These are phyloP conservation scores for Alternaria panax DNA, from an alignment of 2,329 filamentous ascomycete species.

Conservation along the genomic window DNA sequence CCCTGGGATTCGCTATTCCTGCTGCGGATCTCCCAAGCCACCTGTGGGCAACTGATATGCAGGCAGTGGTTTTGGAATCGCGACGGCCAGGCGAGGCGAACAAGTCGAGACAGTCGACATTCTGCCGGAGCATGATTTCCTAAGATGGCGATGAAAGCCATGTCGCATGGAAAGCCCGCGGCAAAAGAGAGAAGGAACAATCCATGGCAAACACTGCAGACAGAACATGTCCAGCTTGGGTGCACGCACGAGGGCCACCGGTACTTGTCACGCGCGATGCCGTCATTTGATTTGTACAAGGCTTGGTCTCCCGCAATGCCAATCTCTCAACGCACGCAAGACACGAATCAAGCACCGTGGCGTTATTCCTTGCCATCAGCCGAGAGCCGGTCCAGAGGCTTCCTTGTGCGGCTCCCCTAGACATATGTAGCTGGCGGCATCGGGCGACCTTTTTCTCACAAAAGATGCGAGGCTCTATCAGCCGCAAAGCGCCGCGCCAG, in stretches of 20 bases:
- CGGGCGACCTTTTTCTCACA: slow-evolving; percentile 27
- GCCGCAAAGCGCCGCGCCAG: slow-evolving; percentile 11
- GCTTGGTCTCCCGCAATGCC: slow-evolving; percentile 1
- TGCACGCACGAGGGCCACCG: no score
- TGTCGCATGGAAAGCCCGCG: not conserved
- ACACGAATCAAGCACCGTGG: slow-evolving; percentile 11
- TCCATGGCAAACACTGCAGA: not conserved
- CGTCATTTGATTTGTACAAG: slow-evolving; percentile 20
- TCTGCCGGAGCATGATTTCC: not conserved
- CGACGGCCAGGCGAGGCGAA: not conserved
- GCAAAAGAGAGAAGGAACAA: not conserved
- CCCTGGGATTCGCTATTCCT: slow-evolving; percentile 1
- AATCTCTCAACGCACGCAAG: slow-evolving; percentile 5
- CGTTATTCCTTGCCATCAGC: slow-evolving; percentile 14
- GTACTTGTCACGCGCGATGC: slow-evolving; percentile 22
- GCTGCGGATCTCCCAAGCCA: not conserved
- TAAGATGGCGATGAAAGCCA: not conserved
- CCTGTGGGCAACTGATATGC: not conserved
- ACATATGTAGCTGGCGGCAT: slow-evolving; percentile 12
- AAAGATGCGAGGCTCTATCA: slow-evolving; percentile 25
- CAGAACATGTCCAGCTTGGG: no score
- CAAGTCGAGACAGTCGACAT: not conserved
- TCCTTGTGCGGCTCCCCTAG: slow-evolving; percentile 5
- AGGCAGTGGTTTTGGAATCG: not conserved
- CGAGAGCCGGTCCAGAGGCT: slow-evolving; percentile 11